Conservation (phyloP, 108 stramenopile species). For the Cafeteria roenbergensis region DNA sequence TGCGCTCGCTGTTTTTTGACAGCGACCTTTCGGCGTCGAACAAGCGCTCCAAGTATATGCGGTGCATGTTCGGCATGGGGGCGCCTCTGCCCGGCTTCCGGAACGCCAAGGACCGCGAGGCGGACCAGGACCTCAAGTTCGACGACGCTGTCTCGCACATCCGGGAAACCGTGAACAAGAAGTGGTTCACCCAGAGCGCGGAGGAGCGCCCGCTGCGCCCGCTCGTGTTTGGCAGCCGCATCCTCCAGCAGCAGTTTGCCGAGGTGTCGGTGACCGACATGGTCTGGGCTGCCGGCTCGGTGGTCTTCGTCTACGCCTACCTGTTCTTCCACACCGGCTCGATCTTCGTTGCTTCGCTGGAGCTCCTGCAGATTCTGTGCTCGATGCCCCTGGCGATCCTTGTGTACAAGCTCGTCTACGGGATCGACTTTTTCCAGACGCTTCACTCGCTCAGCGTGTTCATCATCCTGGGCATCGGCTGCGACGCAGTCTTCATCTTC, state of each 20-base stretch:
- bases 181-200: not conserved
- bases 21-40: too few species aligned
- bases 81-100: slow-evolving; percentile 7
- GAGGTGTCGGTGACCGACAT: not conserved
- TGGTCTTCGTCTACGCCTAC: not conserved
- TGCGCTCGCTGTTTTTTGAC: too few species aligned
- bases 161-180: not conserved
- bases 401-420: slow-evolving; percentile 19
- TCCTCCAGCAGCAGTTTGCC: slow-evolving; percentile 3
- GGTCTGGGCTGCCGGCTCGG: not conserved
- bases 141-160: not conserved
- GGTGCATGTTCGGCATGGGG: not conserved
- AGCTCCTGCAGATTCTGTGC: slow-evolving; percentile 16
- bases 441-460: slow-evolving; percentile 24
- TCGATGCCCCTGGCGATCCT: slow-evolving; percentile 15
- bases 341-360: not conserved
- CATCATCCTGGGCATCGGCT: too few species aligned
- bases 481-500: slow-evolving; percentile 13
- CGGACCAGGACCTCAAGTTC: not conserved
- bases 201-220: not conserved
- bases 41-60: too few species aligned
- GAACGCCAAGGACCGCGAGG: slow-evolving; percentile 5
- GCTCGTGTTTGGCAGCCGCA: not conserved
- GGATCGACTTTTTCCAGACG: slow-evolving; percentile 16
- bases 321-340: slow-evolving; percentile 7